Conservation (phyloP, 148 eudicot genomes). For the Cornus florida region DNA sequence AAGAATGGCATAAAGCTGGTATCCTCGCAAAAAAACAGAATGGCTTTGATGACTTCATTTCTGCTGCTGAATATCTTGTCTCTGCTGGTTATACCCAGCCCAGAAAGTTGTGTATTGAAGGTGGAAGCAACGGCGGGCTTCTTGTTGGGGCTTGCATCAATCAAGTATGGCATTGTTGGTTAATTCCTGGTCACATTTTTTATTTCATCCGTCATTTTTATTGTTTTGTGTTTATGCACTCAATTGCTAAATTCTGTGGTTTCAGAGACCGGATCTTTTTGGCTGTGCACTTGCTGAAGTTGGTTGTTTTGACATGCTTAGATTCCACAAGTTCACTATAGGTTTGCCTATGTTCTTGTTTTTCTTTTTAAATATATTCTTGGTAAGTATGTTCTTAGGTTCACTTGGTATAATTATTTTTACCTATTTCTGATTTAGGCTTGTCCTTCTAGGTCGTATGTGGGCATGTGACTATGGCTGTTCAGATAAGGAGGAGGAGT, state of each 20-base stretch:
- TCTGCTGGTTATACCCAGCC: slow-evolving; percentile 83
- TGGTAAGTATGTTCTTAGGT: slow-evolving; percentile 18
- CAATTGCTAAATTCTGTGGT: slow-evolving; percentile 24
- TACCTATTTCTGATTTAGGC: not conserved
- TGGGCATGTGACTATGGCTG: slow-evolving; percentile 95
- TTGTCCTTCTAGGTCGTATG: slow-evolving; percentile 64
- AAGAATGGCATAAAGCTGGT: slow-evolving; percentile 98
- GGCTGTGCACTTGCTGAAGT: slow-evolving; percentile 99
- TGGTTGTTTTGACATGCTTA: slow-evolving; percentile 99
- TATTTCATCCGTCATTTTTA: not conserved
- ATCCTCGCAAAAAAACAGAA: too few species aligned
- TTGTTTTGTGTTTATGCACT: not conserved
- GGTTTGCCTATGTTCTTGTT: slow-evolving; percentile 45
- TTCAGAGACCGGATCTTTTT: slow-evolving; percentile 90
- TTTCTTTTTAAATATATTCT: slow-evolving; percentile 11
- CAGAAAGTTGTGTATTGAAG: slow-evolving; percentile 83
- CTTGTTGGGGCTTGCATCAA: slow-evolving; percentile 96
- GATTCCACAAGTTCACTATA: slow-evolving; percentile 91
- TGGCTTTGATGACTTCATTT: too few species aligned
- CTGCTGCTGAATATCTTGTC: slow-evolving; percentile 85
- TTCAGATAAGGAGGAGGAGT: slow-evolving; percentile 93
- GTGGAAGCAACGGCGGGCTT: slow-evolving; percentile 98
- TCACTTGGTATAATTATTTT: not conserved
- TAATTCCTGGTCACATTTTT: not conserved
- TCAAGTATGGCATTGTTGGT: slow-evolving; percentile 51